Base-by-base conservation (phyloP, 106 monocot genomes). In the Dendrobium officinale region DNA sequence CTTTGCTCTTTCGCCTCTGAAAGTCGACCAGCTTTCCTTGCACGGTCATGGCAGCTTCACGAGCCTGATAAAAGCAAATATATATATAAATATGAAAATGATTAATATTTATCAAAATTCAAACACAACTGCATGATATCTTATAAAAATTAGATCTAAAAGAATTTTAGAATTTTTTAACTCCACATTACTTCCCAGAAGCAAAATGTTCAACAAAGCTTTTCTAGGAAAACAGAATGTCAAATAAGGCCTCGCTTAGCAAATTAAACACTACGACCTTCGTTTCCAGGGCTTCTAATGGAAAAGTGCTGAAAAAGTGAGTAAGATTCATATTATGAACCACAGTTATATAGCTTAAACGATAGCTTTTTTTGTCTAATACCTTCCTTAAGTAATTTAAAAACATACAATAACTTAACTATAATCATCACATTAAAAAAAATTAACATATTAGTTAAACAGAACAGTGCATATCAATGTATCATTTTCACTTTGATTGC, bases 21-120 rank as follows among this genome's bases (percentile, higher is more conserved):
- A 87, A 95, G 86, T 99, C 98, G 68, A 99, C 98, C 81, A 81
- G 81, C 85, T 99, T 99, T 75, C 93, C 95, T 86, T 93, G 98
- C 44, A 93, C 84, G 66, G 84, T 79, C 59, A 84, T 86, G 43
- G 91, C 93, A 82, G 85, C 87, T 68, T 99, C 98, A 85, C 98
- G 92, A 86, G 85, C 87, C 98, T 99, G 79, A 68, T 49, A 78
- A 79, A 33, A 81, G 58, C 37, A 80, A 72, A 37, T 37, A 37
- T 37, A 37, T 37, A 37, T 37, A 31, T 29, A 79, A 6, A 78
- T 15, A 78, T 72, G 68, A 82, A 24, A 51, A 1, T 72, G 13
- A 37, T 73, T 44, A 78, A 78, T 2, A 51, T 27, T 77, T 54
- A 55, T 18, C 77, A 77, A 77, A 6, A 13, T 13, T 54, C 41